Conservation (phyloP, 768 basidiomycete genomes). For the Paxillus involutus region DNA sequence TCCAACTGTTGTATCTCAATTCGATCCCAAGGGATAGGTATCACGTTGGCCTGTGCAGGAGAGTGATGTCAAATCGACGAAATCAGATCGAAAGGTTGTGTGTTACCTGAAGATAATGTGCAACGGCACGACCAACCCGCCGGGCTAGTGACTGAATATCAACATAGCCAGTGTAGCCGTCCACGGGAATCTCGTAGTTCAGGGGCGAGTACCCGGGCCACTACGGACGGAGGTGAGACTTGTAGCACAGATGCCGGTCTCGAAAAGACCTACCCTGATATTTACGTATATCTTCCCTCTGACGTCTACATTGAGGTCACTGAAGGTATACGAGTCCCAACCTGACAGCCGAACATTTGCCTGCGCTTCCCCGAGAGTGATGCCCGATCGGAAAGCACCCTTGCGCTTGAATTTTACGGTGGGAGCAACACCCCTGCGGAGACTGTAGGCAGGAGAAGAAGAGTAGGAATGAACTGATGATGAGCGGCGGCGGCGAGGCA, state of each 20-base stretch:
- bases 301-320: conserved; percentile 65
- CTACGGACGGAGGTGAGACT: conserved; percentile 32
- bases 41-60: conserved; percentile 55
- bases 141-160: conserved; percentile 67
- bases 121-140: conserved; percentile 66
- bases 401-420: conserved; percentile 75
- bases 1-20: conserved; percentile 72
- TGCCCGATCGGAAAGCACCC: conserved; percentile 61
- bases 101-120: conserved; percentile 71
- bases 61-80: conserved; percentile 7
- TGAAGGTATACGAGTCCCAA: conserved; percentile 59
- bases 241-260: background rate
- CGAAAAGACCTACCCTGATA: conserved; percentile 49
- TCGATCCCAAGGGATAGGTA: conserved; percentile 68
- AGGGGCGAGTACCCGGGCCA: conserved; percentile 71
- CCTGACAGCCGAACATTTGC: conserved; percentile 59
- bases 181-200: conserved; percentile 74
- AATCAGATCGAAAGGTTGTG: conserved; percentile 3
- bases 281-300: conserved; percentile 60
- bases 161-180: conserved; percentile 63
- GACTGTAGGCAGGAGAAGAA: conserved; percentile 38
- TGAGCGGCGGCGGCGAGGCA: conserved; percentile 35
- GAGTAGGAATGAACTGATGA: conserved; percentile 37
- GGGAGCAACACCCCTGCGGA: conserved; percentile 47
- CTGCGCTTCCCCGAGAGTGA: conserved; percentile 70